These are phyloP conservation scores for Pseudozyma pruni DNA, from an alignment of 1,284 basidiomycete species.

Conservation along the genomic window DNA sequence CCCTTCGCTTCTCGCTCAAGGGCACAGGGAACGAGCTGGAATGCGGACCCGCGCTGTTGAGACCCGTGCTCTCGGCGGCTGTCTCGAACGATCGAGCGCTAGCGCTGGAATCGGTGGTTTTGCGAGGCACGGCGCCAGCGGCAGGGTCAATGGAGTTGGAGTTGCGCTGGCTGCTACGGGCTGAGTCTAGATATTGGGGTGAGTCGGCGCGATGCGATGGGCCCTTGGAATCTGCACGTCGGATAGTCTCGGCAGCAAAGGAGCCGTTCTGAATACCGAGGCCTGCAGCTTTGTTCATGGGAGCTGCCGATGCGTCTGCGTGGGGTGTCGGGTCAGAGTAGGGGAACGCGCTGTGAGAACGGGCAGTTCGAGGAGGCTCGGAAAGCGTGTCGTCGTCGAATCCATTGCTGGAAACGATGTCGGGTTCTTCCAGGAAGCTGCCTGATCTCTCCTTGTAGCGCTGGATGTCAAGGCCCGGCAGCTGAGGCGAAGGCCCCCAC, in stretches of 20 bases:
- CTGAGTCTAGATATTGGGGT: constrained; percentile 8
- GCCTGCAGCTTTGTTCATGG: constrained; percentile 9
- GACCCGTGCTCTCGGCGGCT: constrained; percentile 40
- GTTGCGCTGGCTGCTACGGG: constrained; percentile 32
- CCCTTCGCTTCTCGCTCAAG: constrained; percentile 1
- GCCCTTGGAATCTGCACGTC: background rate
- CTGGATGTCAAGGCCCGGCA: constrained; percentile 45
- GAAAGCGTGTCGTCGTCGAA: background rate
- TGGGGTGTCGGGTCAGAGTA: constrained; percentile 1
- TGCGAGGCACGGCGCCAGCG: constrained; percentile 12
- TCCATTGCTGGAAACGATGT: constrained; percentile 8
- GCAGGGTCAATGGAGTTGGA: constrained; percentile 23
- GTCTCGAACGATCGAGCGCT: constrained; percentile 53
- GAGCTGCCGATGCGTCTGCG: background rate
- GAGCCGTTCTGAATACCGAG: constrained; percentile 16
- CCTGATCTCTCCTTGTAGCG: constrained; percentile 38
- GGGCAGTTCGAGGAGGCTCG: background rate
- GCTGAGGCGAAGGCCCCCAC: constrained; percentile 52
- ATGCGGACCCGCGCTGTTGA: constrained; percentile 24
- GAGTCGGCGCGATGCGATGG: constrained; percentile 5
- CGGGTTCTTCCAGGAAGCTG: constrained; percentile 54
- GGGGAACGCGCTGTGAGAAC: constrained; percentile 6
- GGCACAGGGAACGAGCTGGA: constrained; percentile 8
- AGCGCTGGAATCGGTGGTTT: constrained; percentile 36
- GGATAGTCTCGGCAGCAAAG: background rate